A percentile compares a stretch with the other conserved stretches of the same genome.
Conservation (phyloP, 495 filamentous ascomycete genomes). For the Podospora appendiculata region DNA sequence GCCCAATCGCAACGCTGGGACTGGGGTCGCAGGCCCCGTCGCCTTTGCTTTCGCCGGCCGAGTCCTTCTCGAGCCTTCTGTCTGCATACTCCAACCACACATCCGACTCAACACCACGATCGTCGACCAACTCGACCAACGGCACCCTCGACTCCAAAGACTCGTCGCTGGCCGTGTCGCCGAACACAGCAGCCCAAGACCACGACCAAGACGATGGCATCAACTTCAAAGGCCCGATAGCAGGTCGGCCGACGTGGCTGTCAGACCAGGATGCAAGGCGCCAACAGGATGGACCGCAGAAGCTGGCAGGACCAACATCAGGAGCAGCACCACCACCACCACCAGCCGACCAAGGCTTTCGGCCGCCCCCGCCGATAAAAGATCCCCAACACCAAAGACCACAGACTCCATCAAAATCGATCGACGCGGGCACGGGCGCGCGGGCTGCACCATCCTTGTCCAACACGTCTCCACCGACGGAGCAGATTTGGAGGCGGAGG, state of each 20-base stretch:
- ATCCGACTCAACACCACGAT: conserved; percentile 26
- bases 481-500: conserved; percentile 38
- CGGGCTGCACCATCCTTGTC: background rate
- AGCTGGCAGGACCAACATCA: background rate
- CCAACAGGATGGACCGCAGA: conserved; percentile 4
- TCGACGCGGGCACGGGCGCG: background rate
- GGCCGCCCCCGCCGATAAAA: conserved; percentile 34
- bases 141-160: conserved; percentile 27
- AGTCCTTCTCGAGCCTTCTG: conserved; percentile 37
- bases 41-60: conserved; percentile 18
- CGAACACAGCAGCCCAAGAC: conserved; percentile 1
- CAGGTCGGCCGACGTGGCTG: conserved; percentile 6
- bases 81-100: conserved; percentile 38
- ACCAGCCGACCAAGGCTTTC: conserved; percentile 12
- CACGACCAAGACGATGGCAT: conserved; percentile 1
- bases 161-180: conserved; percentile 26
- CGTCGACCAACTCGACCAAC: conserved; percentile 20
- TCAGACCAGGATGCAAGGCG: conserved; percentile 17
- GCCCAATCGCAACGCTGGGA: background rate
- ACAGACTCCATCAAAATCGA: conserved; percentile 8
- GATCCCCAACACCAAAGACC: conserved; percentile 14
- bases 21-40: conserved; percentile 2
- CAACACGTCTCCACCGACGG: conserved; percentile 1
- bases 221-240: background rate
- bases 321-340: too few species aligned